Conservation (phyloP, 495 filamentous ascomycete genomes). For the Clohesyomyces aquaticus region DNA sequence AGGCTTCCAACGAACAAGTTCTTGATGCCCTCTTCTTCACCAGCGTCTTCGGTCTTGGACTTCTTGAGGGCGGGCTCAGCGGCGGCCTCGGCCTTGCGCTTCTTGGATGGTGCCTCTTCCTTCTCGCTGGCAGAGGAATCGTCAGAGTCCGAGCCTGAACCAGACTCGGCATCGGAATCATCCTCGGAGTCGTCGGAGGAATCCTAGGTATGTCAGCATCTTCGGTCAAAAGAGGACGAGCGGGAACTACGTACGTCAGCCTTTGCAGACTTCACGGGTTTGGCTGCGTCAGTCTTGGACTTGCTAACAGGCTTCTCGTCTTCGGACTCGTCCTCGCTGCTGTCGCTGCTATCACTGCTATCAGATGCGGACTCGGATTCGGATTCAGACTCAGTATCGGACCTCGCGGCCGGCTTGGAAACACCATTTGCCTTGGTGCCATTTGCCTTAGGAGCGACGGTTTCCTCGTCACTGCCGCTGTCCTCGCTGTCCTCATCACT, state of each 20-base stretch:
- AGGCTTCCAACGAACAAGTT: conserved; percentile 93
- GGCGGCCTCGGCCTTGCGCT: conserved; percentile 85
- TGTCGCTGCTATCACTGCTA: conserved; percentile 31
- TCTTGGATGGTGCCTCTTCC: conserved; percentile 64
- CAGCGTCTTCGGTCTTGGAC: conserved; percentile 68
- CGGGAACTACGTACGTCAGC: conserved; percentile 35
- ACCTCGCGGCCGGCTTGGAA: conserved; percentile 18
- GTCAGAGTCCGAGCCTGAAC: conserved; percentile 43
- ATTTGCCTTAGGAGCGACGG: conserved; percentile 27
- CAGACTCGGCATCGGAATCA: conserved; percentile 44
- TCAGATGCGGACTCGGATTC: conserved; percentile 21
- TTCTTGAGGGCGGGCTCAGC: conserved; percentile 73
- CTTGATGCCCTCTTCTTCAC: conserved; percentile 60
- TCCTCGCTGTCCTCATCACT: conserved; percentile 43
- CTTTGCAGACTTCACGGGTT: conserved; percentile 27
- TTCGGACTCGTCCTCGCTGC: conserved; percentile 35
- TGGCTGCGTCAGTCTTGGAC: conserved; percentile 21
- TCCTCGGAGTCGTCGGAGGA: conserved; percentile 31
- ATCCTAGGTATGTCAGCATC: conserved; percentile 9
- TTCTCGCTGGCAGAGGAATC: conserved; percentile 50
- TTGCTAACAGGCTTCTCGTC: conserved; percentile 33
- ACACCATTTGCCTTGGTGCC: conserved; percentile 12
- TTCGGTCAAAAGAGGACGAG: not conserved
- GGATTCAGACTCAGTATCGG: conserved; percentile 22
- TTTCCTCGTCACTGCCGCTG: conserved; percentile 39